These are phyloP conservation scores for Eimeria zaria DNA, from an alignment of 169 alveolate genomes.

Conservation along the genomic window DNA sequence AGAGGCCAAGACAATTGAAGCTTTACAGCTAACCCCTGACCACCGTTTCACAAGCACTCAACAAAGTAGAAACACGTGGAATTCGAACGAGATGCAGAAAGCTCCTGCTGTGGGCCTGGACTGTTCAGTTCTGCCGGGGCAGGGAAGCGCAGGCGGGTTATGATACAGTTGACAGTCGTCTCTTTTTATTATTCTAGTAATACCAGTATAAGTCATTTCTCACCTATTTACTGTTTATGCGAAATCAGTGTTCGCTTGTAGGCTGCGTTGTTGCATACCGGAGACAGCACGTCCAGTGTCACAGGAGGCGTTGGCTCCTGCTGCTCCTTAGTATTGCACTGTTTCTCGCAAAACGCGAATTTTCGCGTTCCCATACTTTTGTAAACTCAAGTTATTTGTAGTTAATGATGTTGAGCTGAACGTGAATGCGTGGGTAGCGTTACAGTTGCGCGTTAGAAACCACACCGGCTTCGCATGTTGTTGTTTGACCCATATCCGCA, in stretches of 20 bases:
- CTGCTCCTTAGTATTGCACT: neutral
- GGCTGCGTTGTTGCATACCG: neutral
- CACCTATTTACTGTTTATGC: neutral
- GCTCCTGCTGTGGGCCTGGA: slow-evolving; percentile 12
- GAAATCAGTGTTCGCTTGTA: neutral
- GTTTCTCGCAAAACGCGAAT: neutral
- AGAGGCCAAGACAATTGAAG: neutral
- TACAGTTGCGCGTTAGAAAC: neutral
- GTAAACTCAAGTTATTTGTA: neutral
- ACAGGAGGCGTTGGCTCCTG: neutral
- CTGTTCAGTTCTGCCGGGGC: neutral
- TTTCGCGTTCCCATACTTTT: neutral
- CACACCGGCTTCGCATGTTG: neutral
- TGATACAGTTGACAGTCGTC: neutral
- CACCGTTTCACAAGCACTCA: neutral
- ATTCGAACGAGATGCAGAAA: neutral
- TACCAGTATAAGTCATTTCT: neutral
- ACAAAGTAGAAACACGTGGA: neutral
- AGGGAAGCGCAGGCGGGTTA: neutral
- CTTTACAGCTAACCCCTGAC: neutral
- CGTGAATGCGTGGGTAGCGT: neutral
- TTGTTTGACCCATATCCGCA: neutral
- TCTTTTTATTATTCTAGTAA: neutral
- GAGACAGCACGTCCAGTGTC: neutral
- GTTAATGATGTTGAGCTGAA: neutral